Percentiles rank a stretch among this genome's conserved stretches.
phyloP scores from a whole-genome alignment of 169 alveolate species.

The Plasmodium billcollinsi region DNA sequence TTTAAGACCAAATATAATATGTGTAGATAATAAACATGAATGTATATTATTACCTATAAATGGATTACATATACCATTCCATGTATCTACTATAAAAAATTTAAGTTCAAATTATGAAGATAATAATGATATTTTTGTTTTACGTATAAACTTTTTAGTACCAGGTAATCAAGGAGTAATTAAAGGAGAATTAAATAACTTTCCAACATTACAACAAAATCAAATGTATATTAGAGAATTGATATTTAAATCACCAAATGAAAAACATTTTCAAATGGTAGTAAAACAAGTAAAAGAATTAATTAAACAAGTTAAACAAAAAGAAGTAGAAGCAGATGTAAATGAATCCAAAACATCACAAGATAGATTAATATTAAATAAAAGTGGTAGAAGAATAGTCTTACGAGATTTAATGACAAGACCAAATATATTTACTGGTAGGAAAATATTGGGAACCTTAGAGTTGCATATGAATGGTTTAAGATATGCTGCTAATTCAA shows the following conservation, averaged over 20 bases:
- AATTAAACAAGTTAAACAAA: constrained; percentile 93
- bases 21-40: constrained; percentile 89
- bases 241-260: constrained; percentile 92
- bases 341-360: constrained; percentile 91
- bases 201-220: constrained; percentile 88
- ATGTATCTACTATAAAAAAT: constrained; percentile 92
- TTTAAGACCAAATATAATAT: constrained; percentile 88
- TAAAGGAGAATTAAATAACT: constrained; percentile 85
- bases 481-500: constrained; percentile 88
- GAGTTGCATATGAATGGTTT: constrained; percentile 98
- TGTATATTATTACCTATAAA: constrained; percentile 92
- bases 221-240: constrained; percentile 95
- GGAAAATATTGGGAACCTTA: constrained; percentile 93
- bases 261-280: constrained; percentile 87
- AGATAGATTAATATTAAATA: constrained; percentile 90
- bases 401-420: constrained; percentile 88
- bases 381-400: constrained; percentile 86
- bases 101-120: constrained; percentile 92
- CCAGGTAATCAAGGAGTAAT: constrained; percentile 93
- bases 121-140: constrained; percentile 87
- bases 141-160: constrained; percentile 94
- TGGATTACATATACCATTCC: constrained; percentile 92
- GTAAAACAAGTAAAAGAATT: constrained; percentile 94
- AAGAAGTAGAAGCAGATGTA: constrained; percentile 94
- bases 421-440: constrained; percentile 87